A percentile compares a stretch with the other conserved stretches of the same genome.
phyloP scores from a whole-genome alignment of 2,329 filamentous ascomycete genomes.

The Aspergillus caelatus region DNA sequence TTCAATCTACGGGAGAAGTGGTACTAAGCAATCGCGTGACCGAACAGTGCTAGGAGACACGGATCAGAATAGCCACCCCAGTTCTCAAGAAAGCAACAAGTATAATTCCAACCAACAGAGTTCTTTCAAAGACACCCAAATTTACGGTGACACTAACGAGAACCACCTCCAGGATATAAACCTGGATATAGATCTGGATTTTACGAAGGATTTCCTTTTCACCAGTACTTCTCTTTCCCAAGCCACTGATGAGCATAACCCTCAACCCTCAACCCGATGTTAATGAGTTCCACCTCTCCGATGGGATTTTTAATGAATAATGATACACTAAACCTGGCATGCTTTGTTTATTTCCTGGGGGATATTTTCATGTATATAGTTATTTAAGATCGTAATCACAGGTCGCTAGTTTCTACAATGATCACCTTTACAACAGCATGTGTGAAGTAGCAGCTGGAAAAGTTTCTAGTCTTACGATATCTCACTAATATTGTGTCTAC shows the following conservation, averaged over 20 bases:
- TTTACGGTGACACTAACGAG: conserved; percentile 15
- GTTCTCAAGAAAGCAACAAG: conserved; percentile 19
- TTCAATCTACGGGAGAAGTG: conserved; percentile 8
- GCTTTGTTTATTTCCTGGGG: neutral
- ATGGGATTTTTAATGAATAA: neutral
- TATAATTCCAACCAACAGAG: conserved; percentile 16
- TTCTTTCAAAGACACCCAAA: conserved; percentile 15
- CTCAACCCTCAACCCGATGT: conserved; percentile 1
- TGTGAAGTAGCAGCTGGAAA: neutral
- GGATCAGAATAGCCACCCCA: conserved; percentile 30
- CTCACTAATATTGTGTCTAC: neutral
- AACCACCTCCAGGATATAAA: conserved; percentile 32
- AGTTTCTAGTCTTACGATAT: neutral
- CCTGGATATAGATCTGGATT: conserved; percentile 38
- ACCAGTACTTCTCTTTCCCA: conserved; percentile 35
- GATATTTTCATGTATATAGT: neutral
- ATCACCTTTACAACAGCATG: neutral
- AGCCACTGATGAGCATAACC: conserved; percentile 17
- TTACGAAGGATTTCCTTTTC: conserved; percentile 40
- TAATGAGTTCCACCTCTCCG: neutral
- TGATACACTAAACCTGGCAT: neutral
- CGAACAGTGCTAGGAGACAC: conserved; percentile 29
- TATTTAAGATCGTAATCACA: neutral
- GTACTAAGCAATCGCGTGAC: conserved; percentile 10
- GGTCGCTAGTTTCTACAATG: neutral